These are phyloP conservation scores for Garcia nutans DNA, from an alignment of 345 rosid species.

Conservation along the genomic window DNA sequence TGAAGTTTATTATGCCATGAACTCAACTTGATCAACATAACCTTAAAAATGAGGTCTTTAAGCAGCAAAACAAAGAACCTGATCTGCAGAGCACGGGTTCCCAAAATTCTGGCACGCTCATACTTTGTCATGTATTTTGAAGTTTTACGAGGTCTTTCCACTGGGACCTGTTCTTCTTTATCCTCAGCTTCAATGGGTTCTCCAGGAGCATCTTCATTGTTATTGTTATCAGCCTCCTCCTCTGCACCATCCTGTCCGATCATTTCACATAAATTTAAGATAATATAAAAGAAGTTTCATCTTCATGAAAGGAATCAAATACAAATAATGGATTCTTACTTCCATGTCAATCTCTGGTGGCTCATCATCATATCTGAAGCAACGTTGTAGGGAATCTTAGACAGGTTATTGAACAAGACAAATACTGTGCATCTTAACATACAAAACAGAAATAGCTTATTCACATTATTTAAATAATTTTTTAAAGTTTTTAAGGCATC, in stretches of 20 bases:
- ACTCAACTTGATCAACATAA: neutral
- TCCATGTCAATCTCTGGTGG: slow-evolving; percentile 85
- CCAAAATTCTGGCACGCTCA: slow-evolving; percentile 82
- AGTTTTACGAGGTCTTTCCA: slow-evolving; percentile 56
- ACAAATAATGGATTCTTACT: slow-evolving; percentile 32
- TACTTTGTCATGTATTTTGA: slow-evolving; percentile 80
- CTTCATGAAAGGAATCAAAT: neutral
- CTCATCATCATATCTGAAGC: slow-evolving; percentile 73
- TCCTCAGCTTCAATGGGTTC: slow-evolving; percentile 71
- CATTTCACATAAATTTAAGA: slow-evolving; percentile 11
- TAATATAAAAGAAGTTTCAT: neutral
- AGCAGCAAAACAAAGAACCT: slow-evolving; percentile 37
- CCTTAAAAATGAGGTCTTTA: neutral
- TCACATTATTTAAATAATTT: too few species aligned
- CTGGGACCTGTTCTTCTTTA: slow-evolving; percentile 41
- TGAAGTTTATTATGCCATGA: neutral
- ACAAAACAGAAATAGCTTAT: too few species aligned
- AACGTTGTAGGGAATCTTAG: neutral
- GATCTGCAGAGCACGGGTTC: slow-evolving; percentile 80
- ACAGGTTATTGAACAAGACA: neutral
- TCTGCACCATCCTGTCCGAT: slow-evolving; percentile 70
- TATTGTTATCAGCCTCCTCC: slow-evolving; percentile 55
- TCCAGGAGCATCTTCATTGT: slow-evolving; percentile 52
- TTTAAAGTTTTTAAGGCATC: too few species aligned
- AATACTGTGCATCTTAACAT: neutral